Evolutionary conservation across 805 yeast genomes (phyloP).

Genomic region (Myxozyma neglecta): DNA sequence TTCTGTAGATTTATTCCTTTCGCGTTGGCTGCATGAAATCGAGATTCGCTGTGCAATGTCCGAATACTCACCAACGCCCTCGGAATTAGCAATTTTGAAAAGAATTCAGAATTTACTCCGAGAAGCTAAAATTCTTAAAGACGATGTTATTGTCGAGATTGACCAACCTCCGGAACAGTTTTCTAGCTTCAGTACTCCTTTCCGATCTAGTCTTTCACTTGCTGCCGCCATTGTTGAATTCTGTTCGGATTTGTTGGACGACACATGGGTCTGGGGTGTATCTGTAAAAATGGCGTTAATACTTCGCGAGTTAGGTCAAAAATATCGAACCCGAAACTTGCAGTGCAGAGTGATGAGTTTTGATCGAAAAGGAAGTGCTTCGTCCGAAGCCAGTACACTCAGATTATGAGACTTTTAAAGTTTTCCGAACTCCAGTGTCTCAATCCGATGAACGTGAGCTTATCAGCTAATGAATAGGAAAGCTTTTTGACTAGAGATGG

Average conservation of each 20-base stretch:
- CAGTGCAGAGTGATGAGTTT: constrained; percentile 11
- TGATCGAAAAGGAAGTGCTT: constrained; percentile 5
- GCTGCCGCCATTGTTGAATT: constrained; percentile 18
- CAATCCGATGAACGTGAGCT: no score
- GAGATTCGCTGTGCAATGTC: constrained; percentile 6
- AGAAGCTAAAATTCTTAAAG: constrained; percentile 10
- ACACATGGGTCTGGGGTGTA: constrained; percentile 19
- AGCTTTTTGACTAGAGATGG: no score
- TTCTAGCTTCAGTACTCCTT: not conserved
- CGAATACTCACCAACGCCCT: not conserved
- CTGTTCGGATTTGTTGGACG: constrained; percentile 14
- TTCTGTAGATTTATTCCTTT: constrained; percentile 5
- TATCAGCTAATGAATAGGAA: no score
- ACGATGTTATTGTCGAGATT: not conserved
- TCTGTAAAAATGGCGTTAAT: constrained; percentile 14
- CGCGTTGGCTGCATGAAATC: constrained; percentile 20
- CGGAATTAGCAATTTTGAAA: not conserved
- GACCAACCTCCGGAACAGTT: not conserved
- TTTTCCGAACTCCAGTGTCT: no score
- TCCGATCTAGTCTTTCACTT: constrained; percentile 8
- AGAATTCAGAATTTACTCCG: constrained; percentile 7
- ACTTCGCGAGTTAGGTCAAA: constrained; percentile 9
- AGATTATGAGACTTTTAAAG: not conserved
- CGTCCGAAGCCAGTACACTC: not conserved
- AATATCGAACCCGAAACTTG: constrained; percentile 11